phyloP scores from a whole-genome alignment of 208 protist species.

The Crithidia mellificae region DNA sequence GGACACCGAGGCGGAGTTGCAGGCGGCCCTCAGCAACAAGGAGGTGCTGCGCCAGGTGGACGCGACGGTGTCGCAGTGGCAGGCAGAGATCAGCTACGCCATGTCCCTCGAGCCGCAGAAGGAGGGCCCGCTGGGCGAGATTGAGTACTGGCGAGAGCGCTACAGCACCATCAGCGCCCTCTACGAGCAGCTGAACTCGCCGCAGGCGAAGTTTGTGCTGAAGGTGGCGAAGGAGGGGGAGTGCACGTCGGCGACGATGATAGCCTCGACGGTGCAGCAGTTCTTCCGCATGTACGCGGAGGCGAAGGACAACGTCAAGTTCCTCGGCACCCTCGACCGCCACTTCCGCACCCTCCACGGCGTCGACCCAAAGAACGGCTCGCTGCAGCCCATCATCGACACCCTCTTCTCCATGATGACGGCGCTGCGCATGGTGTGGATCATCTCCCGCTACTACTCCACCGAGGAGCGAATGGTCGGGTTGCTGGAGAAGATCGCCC shows the following conservation, averaged over 20 bases:
- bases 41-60: constrained; percentile 89
- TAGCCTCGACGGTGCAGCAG: constrained; percentile 91
- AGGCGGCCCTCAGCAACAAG: constrained; percentile 79
- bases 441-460: constrained; percentile 99
- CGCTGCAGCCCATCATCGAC: constrained; percentile 95
- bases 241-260: constrained; percentile 87
- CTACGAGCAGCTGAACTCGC: constrained; percentile 97
- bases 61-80: constrained; percentile 87
- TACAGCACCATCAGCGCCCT: constrained; percentile 94
- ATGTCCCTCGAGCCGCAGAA: constrained; percentile 92
- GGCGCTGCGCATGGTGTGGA: constrained; percentile 99
- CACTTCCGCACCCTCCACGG: constrained; percentile 97
- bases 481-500: constrained; percentile 97
- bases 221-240: constrained; percentile 89
- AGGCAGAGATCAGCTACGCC: constrained; percentile 88
- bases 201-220: constrained; percentile 93
- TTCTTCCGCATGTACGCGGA: constrained; percentile 96
- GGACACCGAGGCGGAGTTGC: constrained; percentile 72
- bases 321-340: constrained; percentile 97
- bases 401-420: constrained; percentile 98
- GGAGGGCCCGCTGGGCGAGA: constrained; percentile 95
- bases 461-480: constrained; percentile 98
- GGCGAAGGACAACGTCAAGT: constrained; percentile 99
- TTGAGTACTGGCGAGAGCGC: constrained; percentile 97
- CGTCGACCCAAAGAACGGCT: constrained; percentile 72